phyloP scores from a whole-genome alignment of 2,329 filamentous ascomycete genomes.

The Zymoseptoria ardabiliae region DNA sequence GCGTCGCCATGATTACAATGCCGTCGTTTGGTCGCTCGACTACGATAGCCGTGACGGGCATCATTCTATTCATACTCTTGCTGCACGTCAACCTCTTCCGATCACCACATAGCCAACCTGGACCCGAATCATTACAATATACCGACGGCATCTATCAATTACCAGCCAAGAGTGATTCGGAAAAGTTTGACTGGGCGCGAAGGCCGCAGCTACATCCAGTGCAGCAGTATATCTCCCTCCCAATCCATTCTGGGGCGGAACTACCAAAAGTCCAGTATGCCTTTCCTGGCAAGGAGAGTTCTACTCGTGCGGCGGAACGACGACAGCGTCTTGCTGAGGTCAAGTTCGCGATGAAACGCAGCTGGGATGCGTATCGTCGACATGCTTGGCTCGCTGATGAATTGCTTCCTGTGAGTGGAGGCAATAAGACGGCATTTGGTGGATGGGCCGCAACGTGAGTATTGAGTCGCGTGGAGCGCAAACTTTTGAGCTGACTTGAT shows the following conservation, averaged over 20 bases:
- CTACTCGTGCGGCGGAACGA: slow-evolving; percentile 2
- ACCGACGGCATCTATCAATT: neutral
- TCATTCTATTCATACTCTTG: slow-evolving; percentile 7
- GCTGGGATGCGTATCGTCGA: slow-evolving; percentile 74
- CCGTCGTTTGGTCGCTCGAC: neutral
- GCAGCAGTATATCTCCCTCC: slow-evolving; percentile 3
- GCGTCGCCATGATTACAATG: neutral
- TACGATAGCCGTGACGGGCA: neutral
- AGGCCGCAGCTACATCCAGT: slow-evolving; percentile 11
- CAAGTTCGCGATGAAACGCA: slow-evolving; percentile 64
- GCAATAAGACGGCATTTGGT: slow-evolving; percentile 71
- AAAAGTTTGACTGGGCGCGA: slow-evolving; percentile 10
- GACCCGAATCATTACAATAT: neutral
- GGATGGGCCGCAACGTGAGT: slow-evolving; percentile 72
- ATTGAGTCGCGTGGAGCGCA: neutral
- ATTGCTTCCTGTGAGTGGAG: slow-evolving; percentile 57
- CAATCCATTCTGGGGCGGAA: neutral
- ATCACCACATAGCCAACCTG: neutral
- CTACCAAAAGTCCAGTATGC: slow-evolving; percentile 10
- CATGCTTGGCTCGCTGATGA: slow-evolving; percentile 84
- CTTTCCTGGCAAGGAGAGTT: slow-evolving; percentile 1
- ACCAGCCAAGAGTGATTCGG: neutral
- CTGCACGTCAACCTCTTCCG: slow-evolving; percentile 4
- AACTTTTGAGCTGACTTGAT: neutral
- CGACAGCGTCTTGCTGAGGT: slow-evolving; percentile 38